Percentiles rank a stretch among this genome's conserved stretches.
Conservation (phyloP, 2,329 filamentous ascomycete species). For the Amauroascus niger region DNA sequence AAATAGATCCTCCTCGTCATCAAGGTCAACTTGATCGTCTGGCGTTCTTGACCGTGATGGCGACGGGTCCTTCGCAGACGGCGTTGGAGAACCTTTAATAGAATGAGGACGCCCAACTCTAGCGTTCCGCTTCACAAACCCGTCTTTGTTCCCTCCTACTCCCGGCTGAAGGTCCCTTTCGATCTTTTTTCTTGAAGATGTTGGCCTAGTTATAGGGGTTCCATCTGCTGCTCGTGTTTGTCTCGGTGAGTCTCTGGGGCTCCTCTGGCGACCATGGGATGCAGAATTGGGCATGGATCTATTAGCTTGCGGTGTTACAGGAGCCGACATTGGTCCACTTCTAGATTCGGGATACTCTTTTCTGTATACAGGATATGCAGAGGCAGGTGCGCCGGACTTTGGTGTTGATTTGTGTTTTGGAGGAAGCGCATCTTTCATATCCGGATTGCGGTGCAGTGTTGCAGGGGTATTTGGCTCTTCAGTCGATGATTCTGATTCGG, state of each 20-base stretch:
- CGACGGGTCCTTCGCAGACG: background rate
- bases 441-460: conserved; percentile 18
- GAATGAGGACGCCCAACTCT: background rate
- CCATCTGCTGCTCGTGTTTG: background rate
- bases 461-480: conserved; percentile 11
- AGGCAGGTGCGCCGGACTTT: conserved; percentile 28
- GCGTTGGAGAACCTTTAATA: background rate
- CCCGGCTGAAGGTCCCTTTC: background rate
- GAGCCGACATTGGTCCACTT: conserved; percentile 15
- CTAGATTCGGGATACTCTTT: conserved; percentile 29
- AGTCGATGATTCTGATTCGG: conserved; percentile 4
- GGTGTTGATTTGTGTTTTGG: background rate
- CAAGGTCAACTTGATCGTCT: conserved; percentile 23
- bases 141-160: background rate
- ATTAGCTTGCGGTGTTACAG: background rate
- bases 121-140: background rate
- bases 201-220: background rate
- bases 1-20: conserved; percentile 24
- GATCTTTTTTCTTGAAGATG: background rate
- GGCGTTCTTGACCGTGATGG: background rate
- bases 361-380: conserved; percentile 29
- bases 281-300: background rate
- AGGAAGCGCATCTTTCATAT: conserved; percentile 20
- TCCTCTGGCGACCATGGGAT: background rate
- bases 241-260: background rate